Evolutionary conservation across 106 monocot species (phyloP).

Genomic region (Dendrobium huoshanense): DNA sequence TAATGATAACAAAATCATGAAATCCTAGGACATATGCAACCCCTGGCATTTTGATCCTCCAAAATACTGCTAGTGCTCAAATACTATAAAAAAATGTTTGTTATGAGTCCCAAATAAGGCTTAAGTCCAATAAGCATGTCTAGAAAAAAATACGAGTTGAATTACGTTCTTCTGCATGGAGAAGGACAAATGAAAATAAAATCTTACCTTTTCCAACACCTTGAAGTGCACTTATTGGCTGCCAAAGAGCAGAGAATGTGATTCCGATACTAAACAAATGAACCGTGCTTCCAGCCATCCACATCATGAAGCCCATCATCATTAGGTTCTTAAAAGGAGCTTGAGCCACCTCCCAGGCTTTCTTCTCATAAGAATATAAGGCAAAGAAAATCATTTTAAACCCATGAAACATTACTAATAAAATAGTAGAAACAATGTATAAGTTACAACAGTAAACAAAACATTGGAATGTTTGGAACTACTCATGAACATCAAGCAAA

Average conservation of each 20-base stretch:
- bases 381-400: not conserved
- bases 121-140: not conserved
- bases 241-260: constrained; percentile 98
- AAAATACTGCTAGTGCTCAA: not conserved
- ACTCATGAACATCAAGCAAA: not conserved
- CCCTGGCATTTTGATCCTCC: not conserved
- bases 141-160: not conserved
- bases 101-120: not conserved
- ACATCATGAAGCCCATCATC: constrained; percentile 99
- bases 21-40: not conserved
- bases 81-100: not conserved
- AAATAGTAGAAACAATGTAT: not conserved
- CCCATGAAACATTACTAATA: not conserved
- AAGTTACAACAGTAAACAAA: not conserved
- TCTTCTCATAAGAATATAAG: constrained; percentile 33
- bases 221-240: constrained; percentile 93
- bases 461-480: not conserved
- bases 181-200: not conserved
- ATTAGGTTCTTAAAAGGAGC: constrained; percentile 86
- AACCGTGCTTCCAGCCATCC: constrained; percentile 97
- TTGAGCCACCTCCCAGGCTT: constrained; percentile 96
- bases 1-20: not conserved
- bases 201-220: constrained; percentile 80
- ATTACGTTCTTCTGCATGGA: not conserved
- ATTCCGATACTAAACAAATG: constrained; percentile 98